Evolutionary conservation across 345 rosid genomes (phyloP).

Genomic region (Gossypium ekmanianum): DNA sequence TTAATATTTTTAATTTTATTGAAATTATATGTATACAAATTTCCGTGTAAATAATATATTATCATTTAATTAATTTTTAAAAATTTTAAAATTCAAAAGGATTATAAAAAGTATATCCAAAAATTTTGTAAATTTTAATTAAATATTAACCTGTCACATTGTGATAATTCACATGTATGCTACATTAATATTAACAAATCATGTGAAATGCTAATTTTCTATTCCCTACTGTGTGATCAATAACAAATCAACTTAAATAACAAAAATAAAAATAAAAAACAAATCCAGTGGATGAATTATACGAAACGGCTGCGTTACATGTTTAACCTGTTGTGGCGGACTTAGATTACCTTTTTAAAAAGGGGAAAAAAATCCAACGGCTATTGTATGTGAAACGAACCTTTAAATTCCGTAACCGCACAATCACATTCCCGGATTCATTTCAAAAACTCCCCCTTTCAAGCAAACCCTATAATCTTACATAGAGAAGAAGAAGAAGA

Average conservation of each 20-base stretch:
- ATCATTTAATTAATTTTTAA: too few relatives aligned
- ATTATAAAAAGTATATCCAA: too few relatives aligned
- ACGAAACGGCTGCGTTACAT: not conserved
- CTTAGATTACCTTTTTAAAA: not conserved
- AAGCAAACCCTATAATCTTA: not conserved
- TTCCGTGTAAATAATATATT: accelerated
- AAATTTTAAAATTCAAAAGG: too few relatives aligned
- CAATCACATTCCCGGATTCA: not conserved
- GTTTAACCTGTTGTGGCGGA: not conserved
- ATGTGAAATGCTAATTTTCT: too few relatives aligned
- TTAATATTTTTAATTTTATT: too few relatives aligned
- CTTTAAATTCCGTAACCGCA: not conserved
- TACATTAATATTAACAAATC: not conserved
- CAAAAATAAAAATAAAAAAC: too few relatives aligned
- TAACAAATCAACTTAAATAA: too few relatives aligned
- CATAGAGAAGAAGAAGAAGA: not conserved
- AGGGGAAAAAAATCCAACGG: not conserved
- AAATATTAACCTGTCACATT: too few relatives aligned
- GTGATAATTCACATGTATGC: too few relatives aligned
- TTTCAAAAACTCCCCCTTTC: not conserved
- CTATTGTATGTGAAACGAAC: not conserved
- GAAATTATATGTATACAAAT: accelerated
- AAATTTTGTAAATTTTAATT: too few relatives aligned
- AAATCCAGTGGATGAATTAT: not conserved
- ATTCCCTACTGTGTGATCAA: too few relatives aligned